Base-by-base conservation (phyloP, 2,329 filamentous ascomycete genomes). In the Calonectria leucothoes region DNA sequence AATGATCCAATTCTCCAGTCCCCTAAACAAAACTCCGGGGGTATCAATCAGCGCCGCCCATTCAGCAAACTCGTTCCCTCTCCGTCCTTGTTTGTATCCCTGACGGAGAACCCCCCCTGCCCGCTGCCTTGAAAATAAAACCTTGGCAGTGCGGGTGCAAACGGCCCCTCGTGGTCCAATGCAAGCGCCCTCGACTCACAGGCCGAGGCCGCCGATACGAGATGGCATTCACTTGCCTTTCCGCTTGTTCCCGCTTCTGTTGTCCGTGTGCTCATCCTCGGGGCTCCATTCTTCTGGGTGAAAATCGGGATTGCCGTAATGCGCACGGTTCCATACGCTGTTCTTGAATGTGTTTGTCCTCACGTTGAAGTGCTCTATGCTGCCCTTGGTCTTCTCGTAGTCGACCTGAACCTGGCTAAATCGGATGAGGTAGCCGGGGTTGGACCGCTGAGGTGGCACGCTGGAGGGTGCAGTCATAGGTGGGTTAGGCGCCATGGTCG, bases 271-370 rank as follows among this genome's bases (percentile, higher is more conserved):
- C 29, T 86, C 84, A 39, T 86, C 85, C 4, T 86, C 85, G 1
- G 86, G 86, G 42, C 79, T 83, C 84, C 85, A 87, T 73, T 86
- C 85, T 71, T 87, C 86, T 0, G 86, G 86, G 42, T 87, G 86
- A 63, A 87, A 87, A 52, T 87, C 86, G 3, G 91, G 90, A 75
- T 93, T 94, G 73, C 91, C 91, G 77, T 91, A 93, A 80, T 94
- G 92, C 0, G 92, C 91, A 59, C 88, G 88, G 78, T 93, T 93
- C 83, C 91, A 93, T 69, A 93, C 90, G 66, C 89, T 92, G 76
- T 93, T 93, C 79, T 91, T 92, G 79, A 93, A 93, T 1, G 89
- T 91, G 65, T 86, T 88, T 2, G 90, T 93, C 67, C 86, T 87
- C 4, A 85, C 82, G 17, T 85, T 82, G 66, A 89, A 88, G 5